phyloP scores from a whole-genome alignment of 2,329 filamentous ascomycete genomes.

The Catunica adiposa region DNA sequence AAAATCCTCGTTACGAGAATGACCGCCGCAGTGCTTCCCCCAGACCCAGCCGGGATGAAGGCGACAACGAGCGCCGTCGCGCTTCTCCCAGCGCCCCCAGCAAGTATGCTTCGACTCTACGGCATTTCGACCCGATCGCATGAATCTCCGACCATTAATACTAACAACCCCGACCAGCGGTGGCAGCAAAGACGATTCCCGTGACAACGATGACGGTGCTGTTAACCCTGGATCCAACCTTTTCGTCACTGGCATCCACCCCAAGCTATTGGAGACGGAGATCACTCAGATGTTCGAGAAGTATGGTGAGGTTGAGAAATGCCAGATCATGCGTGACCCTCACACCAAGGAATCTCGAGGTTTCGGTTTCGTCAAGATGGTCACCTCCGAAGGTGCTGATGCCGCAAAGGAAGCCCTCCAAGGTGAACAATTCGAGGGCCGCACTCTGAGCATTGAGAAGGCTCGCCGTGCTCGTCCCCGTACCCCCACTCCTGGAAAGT shows the following conservation, averaged over 20 bases:
- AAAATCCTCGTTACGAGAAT: slow-evolving; percentile 48
- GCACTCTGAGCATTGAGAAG: slow-evolving; percentile 96
- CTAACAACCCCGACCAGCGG: slow-evolving; percentile 22
- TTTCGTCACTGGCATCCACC: slow-evolving; percentile 96
- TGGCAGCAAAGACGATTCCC: slow-evolving; percentile 34
- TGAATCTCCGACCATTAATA: background rate
- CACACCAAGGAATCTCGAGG: slow-evolving; percentile 97
- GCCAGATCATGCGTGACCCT: slow-evolving; percentile 98
- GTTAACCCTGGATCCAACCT: slow-evolving; percentile 93
- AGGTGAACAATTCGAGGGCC: slow-evolving; percentile 85
- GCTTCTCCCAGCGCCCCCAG: slow-evolving; percentile 41
- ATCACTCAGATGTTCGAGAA: slow-evolving; percentile 94
- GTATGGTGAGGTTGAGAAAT: slow-evolving; percentile 96
- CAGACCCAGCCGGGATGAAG: slow-evolving; percentile 43
- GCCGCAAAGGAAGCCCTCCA: slow-evolving; percentile 92
- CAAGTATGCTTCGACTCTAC: slow-evolving; percentile 33
- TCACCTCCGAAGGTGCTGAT: slow-evolving; percentile 84
- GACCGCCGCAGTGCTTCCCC: slow-evolving; percentile 51
- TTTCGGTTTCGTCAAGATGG: slow-evolving; percentile 99
- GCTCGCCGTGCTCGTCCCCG: slow-evolving; percentile 86
- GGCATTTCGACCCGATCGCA: background rate
- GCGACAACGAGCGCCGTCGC: slow-evolving; percentile 39
- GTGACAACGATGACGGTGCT: slow-evolving; percentile 52
- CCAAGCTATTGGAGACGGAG: slow-evolving; percentile 74
- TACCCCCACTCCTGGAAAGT: slow-evolving; percentile 94